phyloP scores from a whole-genome alignment of 176 grass and related monocot species.

The Microstegium vimineum region DNA sequence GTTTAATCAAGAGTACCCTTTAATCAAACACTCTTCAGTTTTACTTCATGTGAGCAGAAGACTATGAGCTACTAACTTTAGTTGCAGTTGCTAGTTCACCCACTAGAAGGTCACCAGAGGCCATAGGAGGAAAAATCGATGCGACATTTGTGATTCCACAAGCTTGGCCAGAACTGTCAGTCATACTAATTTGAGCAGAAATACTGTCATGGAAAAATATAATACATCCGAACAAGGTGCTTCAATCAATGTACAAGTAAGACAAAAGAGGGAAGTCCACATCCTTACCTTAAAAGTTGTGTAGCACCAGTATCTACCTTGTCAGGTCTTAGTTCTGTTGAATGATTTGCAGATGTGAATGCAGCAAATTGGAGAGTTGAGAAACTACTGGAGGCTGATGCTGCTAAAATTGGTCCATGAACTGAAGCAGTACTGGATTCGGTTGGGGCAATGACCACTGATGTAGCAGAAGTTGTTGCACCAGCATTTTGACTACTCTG shows the following conservation, averaged over 20 bases:
- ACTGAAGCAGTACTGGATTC: slow-evolving; percentile 48
- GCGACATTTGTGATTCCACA: slow-evolving; percentile 40
- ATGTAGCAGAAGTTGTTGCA: slow-evolving; percentile 39
- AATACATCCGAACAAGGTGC: slow-evolving; percentile 13
- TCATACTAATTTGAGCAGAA: slow-evolving; percentile 40
- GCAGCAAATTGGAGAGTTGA: slow-evolving; percentile 45
- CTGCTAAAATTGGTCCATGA: slow-evolving; percentile 66
- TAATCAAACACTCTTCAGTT: slow-evolving; percentile 22
- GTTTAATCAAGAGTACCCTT: slow-evolving; percentile 19
- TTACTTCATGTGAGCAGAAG: not conserved
- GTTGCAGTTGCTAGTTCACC: slow-evolving; percentile 34
- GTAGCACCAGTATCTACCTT: slow-evolving; percentile 45
- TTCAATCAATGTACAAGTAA: not conserved
- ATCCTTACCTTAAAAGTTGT: slow-evolving; percentile 50
- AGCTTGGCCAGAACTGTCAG: slow-evolving; percentile 45
- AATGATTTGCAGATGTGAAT: slow-evolving; percentile 42
- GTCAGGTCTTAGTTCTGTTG: slow-evolving; percentile 59
- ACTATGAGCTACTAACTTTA: slow-evolving; percentile 38
- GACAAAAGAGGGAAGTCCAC: not conserved
- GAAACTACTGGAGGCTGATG: slow-evolving; percentile 26
- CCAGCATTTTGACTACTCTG: slow-evolving; percentile 73
- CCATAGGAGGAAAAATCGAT: slow-evolving; percentile 48
- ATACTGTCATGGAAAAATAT: slow-evolving; percentile 39
- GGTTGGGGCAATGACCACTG: slow-evolving; percentile 18
- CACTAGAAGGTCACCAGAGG: slow-evolving; percentile 51